These are phyloP conservation scores for Kwoniella dendrophila DNA, from an alignment of 768 basidiomycete species.

Conservation along the genomic window DNA sequence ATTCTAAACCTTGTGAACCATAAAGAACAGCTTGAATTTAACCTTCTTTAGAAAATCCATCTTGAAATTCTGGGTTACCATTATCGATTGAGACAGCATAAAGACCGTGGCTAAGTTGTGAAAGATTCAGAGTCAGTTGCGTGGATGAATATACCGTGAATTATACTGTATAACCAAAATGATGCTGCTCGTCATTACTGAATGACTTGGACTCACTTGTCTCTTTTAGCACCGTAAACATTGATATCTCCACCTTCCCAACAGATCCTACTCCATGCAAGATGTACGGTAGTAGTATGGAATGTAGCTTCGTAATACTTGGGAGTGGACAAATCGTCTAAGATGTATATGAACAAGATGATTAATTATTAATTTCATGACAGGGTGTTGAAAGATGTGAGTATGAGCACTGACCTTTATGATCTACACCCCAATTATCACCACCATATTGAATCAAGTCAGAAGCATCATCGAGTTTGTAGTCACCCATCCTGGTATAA, in stretches of 20 bases:
- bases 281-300: constrained; percentile 17
- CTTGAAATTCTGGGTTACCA: background rate
- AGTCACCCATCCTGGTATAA: too few relatives aligned
- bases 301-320: constrained; percentile 21
- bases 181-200: background rate
- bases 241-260: constrained; percentile 25
- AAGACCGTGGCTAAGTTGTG: constrained; percentile 19
- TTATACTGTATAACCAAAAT: background rate
- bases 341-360: background rate
- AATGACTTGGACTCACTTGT: constrained; percentile 18
- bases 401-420: constrained; percentile 7
- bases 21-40: constrained; percentile 13
- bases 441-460: constrained; percentile 13
- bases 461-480: constrained; percentile 16
- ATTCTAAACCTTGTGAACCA: constrained; percentile 11
- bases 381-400: background rate
- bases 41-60: constrained; percentile 16
- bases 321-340: constrained; percentile 9
- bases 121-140: background rate
- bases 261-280: constrained; percentile 19
- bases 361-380: too few relatives aligned
- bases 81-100: constrained; percentile 20
- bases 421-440: constrained; percentile 19
- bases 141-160: background rate
- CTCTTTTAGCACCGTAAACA: constrained; percentile 18